Evolutionary conservation across 495 filamentous ascomycete species (phyloP).

Genomic region (Neohortaea acidophila): DNA sequence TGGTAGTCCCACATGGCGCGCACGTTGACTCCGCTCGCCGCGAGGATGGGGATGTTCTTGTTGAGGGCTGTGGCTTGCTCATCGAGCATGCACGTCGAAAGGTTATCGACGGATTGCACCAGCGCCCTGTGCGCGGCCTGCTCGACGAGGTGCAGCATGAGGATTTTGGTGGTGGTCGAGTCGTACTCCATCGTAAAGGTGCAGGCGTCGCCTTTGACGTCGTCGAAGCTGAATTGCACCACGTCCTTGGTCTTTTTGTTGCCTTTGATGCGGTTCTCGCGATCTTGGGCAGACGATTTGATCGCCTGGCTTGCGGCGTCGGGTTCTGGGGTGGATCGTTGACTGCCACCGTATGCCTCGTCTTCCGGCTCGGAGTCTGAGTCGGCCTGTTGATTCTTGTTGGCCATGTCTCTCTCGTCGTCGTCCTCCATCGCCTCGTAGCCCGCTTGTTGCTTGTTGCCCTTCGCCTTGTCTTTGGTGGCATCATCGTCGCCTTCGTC

Average conservation of each 20-base stretch:
- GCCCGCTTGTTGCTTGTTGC: constrained; percentile 63
- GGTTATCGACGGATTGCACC: constrained; percentile 69
- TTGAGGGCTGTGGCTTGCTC: constrained; percentile 24
- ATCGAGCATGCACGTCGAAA: constrained; percentile 46
- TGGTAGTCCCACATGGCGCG: constrained; percentile 60
- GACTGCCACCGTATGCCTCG: constrained; percentile 20
- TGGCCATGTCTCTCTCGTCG: constrained; percentile 56
- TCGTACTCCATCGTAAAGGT: constrained; percentile 74
- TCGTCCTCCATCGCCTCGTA: constrained; percentile 89
- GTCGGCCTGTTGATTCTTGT: constrained; percentile 37
- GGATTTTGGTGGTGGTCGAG: constrained; percentile 66
- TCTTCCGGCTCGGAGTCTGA: constrained; percentile 10
- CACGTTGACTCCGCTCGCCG: constrained; percentile 79
- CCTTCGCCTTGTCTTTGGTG: constrained; percentile 57
- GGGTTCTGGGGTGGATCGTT: constrained; percentile 3
- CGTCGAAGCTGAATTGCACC: constrained; percentile 64
- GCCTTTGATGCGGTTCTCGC: constrained; percentile 50
- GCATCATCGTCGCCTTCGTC: constrained; percentile 77
- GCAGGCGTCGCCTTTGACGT: constrained; percentile 54
- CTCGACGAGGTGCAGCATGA: constrained; percentile 83
- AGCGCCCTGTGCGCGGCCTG: constrained; percentile 55
- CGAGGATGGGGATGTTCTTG: constrained; percentile 46
- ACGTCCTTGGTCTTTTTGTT: constrained; percentile 43
- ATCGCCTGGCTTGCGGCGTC: constrained; percentile 32
- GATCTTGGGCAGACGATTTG: constrained; percentile 32